Evolutionary conservation across 2,329 filamentous ascomycete genomes (phyloP).

Genomic region (Neonectria magnoliae): DNA sequence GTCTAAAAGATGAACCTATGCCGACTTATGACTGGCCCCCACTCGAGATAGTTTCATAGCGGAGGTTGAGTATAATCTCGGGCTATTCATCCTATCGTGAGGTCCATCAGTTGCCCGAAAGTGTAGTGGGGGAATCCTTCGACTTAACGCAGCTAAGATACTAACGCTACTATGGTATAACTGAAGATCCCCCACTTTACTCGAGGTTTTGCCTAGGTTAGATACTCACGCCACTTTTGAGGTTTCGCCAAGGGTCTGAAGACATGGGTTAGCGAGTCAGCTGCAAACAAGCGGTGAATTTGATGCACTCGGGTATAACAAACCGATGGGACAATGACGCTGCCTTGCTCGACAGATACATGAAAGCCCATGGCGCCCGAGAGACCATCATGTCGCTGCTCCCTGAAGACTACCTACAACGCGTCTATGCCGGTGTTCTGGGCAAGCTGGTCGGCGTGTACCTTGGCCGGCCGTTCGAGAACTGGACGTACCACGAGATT

Average conservation of each 20-base stretch:
- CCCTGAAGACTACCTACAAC: slow-evolving; percentile 17
- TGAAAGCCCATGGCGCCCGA: not conserved
- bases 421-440: slow-evolving; percentile 21
- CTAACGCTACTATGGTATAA: too few species aligned
- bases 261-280: too few species aligned
- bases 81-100: not conserved
- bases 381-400: slow-evolving; percentile 5
- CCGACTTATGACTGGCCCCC: not conserved
- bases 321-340: too few species aligned
- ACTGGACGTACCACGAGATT: slow-evolving; percentile 19
- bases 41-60: not conserved
- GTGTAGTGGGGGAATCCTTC: too few species aligned
- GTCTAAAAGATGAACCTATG: not conserved
- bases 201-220: too few species aligned
- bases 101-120: not conserved
- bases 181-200: too few species aligned
- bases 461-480: slow-evolving; percentile 17
- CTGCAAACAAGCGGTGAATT: not conserved
- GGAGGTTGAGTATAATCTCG: not conserved
- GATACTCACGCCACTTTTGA: too few species aligned
- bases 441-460: slow-evolving; percentile 23
- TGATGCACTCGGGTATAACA: not conserved
- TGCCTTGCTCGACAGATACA: not conserved
- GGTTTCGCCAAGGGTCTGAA: not conserved
- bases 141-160: too few species aligned